phyloP scores from a whole-genome alignment of 345 rosid species.

The Populus alba region DNA sequence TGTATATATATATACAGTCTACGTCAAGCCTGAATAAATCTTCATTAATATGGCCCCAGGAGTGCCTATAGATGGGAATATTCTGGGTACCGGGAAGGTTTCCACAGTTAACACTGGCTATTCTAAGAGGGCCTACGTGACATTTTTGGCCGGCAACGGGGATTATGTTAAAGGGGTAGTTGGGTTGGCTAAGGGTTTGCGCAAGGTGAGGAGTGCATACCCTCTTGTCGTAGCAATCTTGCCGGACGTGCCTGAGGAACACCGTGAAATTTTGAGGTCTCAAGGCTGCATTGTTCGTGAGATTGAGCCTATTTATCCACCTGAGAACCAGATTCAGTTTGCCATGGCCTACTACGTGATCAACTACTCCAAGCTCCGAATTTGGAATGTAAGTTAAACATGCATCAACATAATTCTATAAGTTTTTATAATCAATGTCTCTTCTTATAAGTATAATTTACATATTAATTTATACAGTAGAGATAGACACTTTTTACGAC shows the following conservation, averaged over 20 bases:
- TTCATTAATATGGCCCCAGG: slow-evolving; percentile 40
- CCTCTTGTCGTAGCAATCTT: slow-evolving; percentile 28
- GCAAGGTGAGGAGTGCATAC: slow-evolving; percentile 25
- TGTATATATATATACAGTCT: neutral
- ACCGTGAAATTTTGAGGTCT: slow-evolving; percentile 18
- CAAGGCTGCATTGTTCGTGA: slow-evolving; percentile 24
- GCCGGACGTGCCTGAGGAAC: slow-evolving; percentile 23
- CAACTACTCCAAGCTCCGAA: slow-evolving; percentile 28
- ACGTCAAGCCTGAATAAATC: neutral
- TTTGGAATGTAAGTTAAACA: slow-evolving; percentile 17
- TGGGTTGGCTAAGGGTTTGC: slow-evolving; percentile 26
- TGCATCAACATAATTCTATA: neutral
- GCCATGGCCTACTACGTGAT: slow-evolving; percentile 30
- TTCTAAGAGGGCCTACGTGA: slow-evolving; percentile 40
- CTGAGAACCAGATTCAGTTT: slow-evolving; percentile 24
- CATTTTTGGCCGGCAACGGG: slow-evolving; percentile 25
- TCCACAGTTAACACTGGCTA: slow-evolving; percentile 19
- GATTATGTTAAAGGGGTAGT: slow-evolving; percentile 27
- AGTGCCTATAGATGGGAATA: slow-evolving; percentile 23
- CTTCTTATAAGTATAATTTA: no score
- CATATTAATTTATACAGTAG: neutral
- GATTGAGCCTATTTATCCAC: slow-evolving; percentile 28
- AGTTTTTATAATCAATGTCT: neutral
- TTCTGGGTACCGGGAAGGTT: slow-evolving; percentile 30
- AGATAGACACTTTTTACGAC: neutral